phyloP scores from a whole-genome alignment of 257 asterid genomes.

The Solanum pimpinellifolium region DNA sequence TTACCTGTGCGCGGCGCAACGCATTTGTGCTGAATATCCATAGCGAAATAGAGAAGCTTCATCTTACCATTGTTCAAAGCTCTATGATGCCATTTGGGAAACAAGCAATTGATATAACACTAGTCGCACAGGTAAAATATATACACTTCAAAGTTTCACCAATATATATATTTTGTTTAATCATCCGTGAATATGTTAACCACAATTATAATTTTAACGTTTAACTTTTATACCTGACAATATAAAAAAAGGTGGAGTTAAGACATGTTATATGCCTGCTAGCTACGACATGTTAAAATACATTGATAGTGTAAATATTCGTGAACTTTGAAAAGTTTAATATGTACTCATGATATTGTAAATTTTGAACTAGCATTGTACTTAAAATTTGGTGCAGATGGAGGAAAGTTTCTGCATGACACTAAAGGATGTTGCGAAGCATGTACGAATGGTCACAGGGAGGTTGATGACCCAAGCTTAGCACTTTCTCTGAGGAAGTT shows the following conservation, averaged over 20 bases:
- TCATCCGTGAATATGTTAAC: background rate
- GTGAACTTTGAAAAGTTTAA: too few species aligned
- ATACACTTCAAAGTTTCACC: background rate
- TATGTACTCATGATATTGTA: background rate
- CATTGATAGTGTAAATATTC: too few species aligned
- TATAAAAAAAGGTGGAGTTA: background rate
- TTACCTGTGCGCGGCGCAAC: constrained; percentile 7
- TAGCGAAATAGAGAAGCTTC: constrained; percentile 6
- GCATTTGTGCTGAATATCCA: constrained; percentile 1
- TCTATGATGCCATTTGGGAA: constrained; percentile 11
- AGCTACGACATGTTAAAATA: background rate
- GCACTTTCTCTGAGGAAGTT: background rate
- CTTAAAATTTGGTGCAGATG: background rate
- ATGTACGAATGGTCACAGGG: background rate
- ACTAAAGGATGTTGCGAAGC: background rate
- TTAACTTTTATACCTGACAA: background rate
- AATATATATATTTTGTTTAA: background rate
- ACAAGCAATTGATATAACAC: constrained; percentile 3
- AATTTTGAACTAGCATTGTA: background rate
- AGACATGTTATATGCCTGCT: background rate
- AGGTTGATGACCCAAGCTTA: background rate
- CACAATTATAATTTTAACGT: too few species aligned
- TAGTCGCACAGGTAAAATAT: constrained; percentile 13
- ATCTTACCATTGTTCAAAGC: constrained; percentile 5
- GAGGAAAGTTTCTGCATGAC: constrained; percentile 1